These are phyloP conservation scores for Gaultheria prostrata DNA, from an alignment of 148 eudicot species.

Conservation along the genomic window DNA sequence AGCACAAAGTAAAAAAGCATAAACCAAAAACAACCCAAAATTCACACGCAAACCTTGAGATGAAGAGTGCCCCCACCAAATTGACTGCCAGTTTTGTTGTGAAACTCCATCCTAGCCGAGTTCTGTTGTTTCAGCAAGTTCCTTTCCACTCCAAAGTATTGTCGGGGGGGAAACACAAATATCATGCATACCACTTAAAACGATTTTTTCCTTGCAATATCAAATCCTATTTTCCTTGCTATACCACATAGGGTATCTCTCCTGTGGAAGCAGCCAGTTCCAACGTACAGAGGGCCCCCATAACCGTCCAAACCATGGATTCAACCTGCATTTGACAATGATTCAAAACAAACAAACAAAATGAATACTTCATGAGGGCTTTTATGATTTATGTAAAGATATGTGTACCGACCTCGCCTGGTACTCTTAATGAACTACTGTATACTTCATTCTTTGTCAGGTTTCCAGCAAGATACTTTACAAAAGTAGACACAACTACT, in stretches of 20 bases:
- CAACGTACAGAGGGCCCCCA: slow-evolving; percentile 79
- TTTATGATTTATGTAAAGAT: neutral
- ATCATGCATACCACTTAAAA: no score
- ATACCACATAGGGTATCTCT: slow-evolving; percentile 64
- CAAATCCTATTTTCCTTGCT: no score
- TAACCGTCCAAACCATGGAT: slow-evolving; percentile 55
- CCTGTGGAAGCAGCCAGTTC: slow-evolving; percentile 84
- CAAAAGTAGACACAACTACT: no score
- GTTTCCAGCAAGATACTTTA: no score
- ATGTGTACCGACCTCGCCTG: slow-evolving; percentile 36
- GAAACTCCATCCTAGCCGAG: slow-evolving; percentile 86
- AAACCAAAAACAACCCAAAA: neutral
- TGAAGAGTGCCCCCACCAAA: slow-evolving; percentile 99
- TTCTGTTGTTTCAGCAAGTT: slow-evolving; percentile 81
- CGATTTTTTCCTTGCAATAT: no score
- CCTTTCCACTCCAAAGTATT: slow-evolving; percentile 74
- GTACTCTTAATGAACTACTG: slow-evolving; percentile 35
- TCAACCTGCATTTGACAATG: slow-evolving; percentile 47
- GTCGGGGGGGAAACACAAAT: slow-evolving; percentile 37
- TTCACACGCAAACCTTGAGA: slow-evolving; percentile 48
- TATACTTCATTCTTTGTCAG: slow-evolving; percentile 12
- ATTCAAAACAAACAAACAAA: neutral
- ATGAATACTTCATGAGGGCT: neutral
- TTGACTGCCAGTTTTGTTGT: slow-evolving; percentile 59
- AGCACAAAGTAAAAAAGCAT: neutral